Conservation (phyloP, 768 basidiomycete genomes). For the Boletus coccyginus region DNA sequence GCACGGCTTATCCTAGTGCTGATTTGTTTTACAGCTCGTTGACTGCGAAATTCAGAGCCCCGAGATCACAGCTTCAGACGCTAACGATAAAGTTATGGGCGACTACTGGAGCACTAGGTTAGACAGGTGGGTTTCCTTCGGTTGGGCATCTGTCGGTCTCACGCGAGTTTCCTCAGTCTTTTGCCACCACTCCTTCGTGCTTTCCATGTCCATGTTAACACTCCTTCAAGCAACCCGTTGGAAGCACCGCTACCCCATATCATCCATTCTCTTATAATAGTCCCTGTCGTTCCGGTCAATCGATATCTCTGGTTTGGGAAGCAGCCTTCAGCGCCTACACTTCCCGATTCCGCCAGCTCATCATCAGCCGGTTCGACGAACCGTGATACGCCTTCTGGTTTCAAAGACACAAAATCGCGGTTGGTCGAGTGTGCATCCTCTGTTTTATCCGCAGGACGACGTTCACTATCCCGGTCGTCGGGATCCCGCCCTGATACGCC, state of each 20-base stretch:
- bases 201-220: constrained; percentile 66
- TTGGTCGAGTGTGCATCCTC: constrained; percentile 28
- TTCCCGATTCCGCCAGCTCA: constrained; percentile 36
- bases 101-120: constrained; percentile 75
- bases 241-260: constrained; percentile 74
- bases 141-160: background rate
- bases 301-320: constrained; percentile 62
- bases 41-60: constrained; percentile 44
- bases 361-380: constrained; percentile 23
- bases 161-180: constrained; percentile 36
- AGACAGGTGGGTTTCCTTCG: constrained; percentile 52
- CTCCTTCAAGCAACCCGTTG: constrained; percentile 61
- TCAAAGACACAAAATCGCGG: constrained; percentile 23
- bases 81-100: constrained; percentile 52
- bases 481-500: constrained; percentile 35
- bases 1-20: background rate
- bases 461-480: constrained; percentile 43
- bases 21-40: constrained; percentile 28
- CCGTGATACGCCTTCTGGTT: constrained; percentile 3
- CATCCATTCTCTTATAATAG: constrained; percentile 76
- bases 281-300: constrained; percentile 63
- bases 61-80: constrained; percentile 13
- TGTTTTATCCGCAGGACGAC: constrained; percentile 30
- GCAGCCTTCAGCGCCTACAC: constrained; percentile 34
- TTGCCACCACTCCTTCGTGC: constrained; percentile 68